Base-by-base conservation (phyloP, 1,139 yeast genomes). In the Yamadazyma buinensis region DNA sequence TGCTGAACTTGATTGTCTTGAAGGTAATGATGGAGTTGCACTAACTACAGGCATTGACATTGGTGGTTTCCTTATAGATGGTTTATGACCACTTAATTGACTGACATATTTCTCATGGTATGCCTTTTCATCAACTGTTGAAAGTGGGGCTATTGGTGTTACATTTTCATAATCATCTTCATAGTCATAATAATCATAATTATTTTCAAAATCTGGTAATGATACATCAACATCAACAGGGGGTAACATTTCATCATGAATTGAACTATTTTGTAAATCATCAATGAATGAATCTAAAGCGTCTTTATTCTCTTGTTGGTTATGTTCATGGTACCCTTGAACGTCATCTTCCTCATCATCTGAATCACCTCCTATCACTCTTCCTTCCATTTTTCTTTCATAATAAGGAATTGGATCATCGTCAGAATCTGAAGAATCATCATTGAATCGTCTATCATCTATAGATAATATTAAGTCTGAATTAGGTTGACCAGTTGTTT, bases 241-340 rank as follows among this genome's bases (percentile, higher is more conserved):
- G 2, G 63, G 64, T 26, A 58, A 39, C 14, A 45, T 26, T 7
- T 34, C 40, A 15, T 42, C 46, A 10, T 32, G 33, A 14, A 38
- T 30, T 1, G 64, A 54, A 10, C 57, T 52, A 30, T 49, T 48
- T 36, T 56, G 60, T 24, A 67, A 49, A 38, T 67, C 72, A 38
- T 57, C 52, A 10, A 67, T 64, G 24, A 66, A 48, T 4, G 67
- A 56, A 36, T 67, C 72, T 29, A 64, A 47, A 2, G 62, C 60
- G 4, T 26, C 63, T 3, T 33, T 30, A 11, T 37, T 26, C 3
- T 30, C 26, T 8, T 31, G 23, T 9, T 39, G 34, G n/a, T 26
- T 15, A 17, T 17, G 19, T 17, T 7, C 19, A 5, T 17, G 19
- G 7, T 17, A 17, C 19, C 19, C 19, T 9, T 26, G 7, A 10